phyloP scores from a whole-genome alignment of 1,139 yeast genomes.

The Taphrina wiesneri region DNA sequence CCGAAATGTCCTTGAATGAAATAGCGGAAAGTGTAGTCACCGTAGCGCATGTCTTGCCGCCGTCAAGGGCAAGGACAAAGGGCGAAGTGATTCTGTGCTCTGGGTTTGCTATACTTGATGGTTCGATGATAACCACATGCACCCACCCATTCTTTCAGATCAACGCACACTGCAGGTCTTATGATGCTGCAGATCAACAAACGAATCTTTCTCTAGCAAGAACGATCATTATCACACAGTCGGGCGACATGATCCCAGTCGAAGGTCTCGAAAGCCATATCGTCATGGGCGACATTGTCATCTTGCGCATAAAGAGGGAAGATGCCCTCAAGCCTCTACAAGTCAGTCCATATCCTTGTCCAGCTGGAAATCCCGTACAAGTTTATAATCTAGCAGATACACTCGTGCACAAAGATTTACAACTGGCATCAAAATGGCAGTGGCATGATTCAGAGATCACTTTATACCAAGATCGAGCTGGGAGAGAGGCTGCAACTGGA shows the following conservation, averaged over 20 bases:
- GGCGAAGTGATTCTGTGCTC: slow-evolving; percentile 23
- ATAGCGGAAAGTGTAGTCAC: slow-evolving; percentile 27
- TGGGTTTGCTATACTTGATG: slow-evolving; percentile 27
- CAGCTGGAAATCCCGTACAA: slow-evolving; percentile 15
- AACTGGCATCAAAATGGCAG: background rate
- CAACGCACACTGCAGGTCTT: slow-evolving; percentile 14
- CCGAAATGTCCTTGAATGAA: slow-evolving; percentile 10
- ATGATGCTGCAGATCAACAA: slow-evolving; percentile 15
- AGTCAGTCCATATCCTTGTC: slow-evolving; percentile 30
- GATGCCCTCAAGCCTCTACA: background rate
- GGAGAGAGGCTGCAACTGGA: slow-evolving; percentile 27
- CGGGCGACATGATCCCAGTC: slow-evolving; percentile 1
- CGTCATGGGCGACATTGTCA: slow-evolving; percentile 26
- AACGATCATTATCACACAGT: slow-evolving; percentile 19
- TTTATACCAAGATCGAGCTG: slow-evolving; percentile 27
- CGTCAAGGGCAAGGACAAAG: background rate
- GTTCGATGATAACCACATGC: slow-evolving; percentile 16
- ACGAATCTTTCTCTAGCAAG: slow-evolving; percentile 3
- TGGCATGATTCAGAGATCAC: slow-evolving; percentile 26
- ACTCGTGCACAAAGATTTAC: background rate
- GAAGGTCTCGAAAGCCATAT: slow-evolving; percentile 19
- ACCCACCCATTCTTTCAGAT: slow-evolving; percentile 26
- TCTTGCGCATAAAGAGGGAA: background rate
- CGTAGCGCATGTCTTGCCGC: slow-evolving; percentile 21
- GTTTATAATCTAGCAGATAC: slow-evolving; percentile 9